Conservation (phyloP, 441 rosid species). For the Biscutella auriculata region DNA sequence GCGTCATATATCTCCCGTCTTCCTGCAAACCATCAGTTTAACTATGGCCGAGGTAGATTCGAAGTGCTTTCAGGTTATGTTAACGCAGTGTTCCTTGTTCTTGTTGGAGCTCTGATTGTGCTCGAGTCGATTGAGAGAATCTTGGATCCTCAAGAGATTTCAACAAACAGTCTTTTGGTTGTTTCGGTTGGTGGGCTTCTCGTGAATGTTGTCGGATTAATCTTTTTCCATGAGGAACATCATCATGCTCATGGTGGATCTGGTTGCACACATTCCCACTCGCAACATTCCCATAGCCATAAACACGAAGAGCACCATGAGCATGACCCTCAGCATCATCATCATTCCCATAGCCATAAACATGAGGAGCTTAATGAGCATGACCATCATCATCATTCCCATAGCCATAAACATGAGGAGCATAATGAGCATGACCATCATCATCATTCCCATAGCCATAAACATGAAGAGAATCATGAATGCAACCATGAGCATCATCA, state of each 20-base stretch:
- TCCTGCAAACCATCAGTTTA: conserved; percentile 81
- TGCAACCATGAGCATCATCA: background rate
- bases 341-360: conserved; percentile 13
- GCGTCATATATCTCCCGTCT: conserved; percentile 85
- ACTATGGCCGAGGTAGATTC: conserved; percentile 91
- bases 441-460: conserved; percentile 12
- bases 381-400: conserved; percentile 7
- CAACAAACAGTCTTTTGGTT: conserved; percentile 61
- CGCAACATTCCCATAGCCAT: conserved; percentile 35
- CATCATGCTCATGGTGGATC: conserved; percentile 98
- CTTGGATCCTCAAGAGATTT: conserved; percentile 90
- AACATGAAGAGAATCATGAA: background rate
- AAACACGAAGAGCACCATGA: conserved; percentile 26
- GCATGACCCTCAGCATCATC: conserved; percentile 22
- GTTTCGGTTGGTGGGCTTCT: conserved; percentile 85
- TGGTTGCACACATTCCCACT: conserved; percentile 50
- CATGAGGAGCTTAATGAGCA: conserved; percentile 6
- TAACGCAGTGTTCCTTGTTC: conserved; percentile 82
- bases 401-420: conserved; percentile 8
- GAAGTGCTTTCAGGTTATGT: conserved; percentile 91
- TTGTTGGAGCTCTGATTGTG: conserved; percentile 81
- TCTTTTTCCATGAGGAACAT: conserved; percentile 96
- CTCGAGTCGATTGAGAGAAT: conserved; percentile 88
- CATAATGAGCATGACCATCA: conserved; percentile 3
- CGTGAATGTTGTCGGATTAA: conserved; percentile 73